Base-by-base conservation (phyloP, 441 rosid species). In the Croton laevigatus region DNA sequence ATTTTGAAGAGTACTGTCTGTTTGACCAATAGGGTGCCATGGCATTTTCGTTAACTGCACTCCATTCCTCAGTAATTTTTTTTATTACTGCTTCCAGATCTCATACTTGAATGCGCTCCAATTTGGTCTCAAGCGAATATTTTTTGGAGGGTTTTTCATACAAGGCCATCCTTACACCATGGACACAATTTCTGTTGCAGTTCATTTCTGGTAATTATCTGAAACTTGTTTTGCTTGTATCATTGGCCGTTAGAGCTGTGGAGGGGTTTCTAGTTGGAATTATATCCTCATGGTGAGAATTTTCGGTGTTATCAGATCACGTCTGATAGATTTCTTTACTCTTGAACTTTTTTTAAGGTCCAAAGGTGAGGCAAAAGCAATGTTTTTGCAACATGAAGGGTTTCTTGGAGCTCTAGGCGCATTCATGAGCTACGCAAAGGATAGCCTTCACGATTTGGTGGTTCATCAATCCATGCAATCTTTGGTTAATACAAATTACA, bases 151-250 rank as follows among this genome's bases (percentile, higher is more conserved):
- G 57, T 91, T 91, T 80, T 96, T 96, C 73, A 96, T 93, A 57
- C 85, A 91, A 42, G 93, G 97, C 60, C 98, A 89, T 20, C 88
- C 88, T 69, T 96, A 89, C 79, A 93, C 97, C 51, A 90, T 96
- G 98, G 99, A 96, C 77, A 93, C 98, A 59, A 93, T 93, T 19
- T 88, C 97, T 49, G 91, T 93, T 74, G 98, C 97, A 42, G 98
- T 96, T 74, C 81, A 90, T 42, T 96, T 89, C 87, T 96, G 99
- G 99, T 89, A 79, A 81, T 46, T 48, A 46, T 70, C 48, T 48
- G 58, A 8, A 11, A 45, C 37, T 34, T 51, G 32, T 59, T 9
- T 51, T 51, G 20, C 38, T 36, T 52, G 34, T 12, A 34, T 27
- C 32, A 27, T 65, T n/a, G 38, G 45, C 3, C 10, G 52, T 40